phyloP scores from a whole-genome alignment of 306 rosid genomes.

The Phaseolus lunatus region DNA sequence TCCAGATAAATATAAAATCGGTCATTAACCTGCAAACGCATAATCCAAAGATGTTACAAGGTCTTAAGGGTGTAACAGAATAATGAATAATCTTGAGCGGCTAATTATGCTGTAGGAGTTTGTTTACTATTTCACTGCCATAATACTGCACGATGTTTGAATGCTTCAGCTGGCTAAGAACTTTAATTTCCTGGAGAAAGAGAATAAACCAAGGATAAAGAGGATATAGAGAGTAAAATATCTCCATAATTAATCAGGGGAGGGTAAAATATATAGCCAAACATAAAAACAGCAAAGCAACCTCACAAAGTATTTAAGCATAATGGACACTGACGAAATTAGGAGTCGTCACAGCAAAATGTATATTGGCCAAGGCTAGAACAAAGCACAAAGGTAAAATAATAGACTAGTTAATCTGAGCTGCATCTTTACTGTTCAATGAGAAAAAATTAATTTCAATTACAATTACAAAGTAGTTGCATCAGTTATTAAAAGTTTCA shows the following conservation, averaged over 20 bases:
- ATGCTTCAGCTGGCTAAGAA: conserved; percentile 85
- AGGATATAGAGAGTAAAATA: conserved; percentile 19
- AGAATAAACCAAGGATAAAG: conserved; percentile 18
- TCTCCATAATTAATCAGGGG: not conserved
- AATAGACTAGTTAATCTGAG: not conserved
- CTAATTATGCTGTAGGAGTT: conserved; percentile 27
- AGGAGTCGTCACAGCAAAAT: conserved; percentile 20
- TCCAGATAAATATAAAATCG: conserved; percentile 82
- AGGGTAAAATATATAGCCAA: conserved; percentile 12
- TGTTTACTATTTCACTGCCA: conserved; percentile 89
- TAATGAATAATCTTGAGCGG: conserved; percentile 33
- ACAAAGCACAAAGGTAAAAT: not conserved
- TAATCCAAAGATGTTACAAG: conserved; percentile 20
- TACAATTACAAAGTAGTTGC: not conserved
- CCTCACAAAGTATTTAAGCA: not conserved
- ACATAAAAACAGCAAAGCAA: conserved; percentile 12
- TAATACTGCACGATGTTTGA: conserved; percentile 88
- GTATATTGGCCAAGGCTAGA: conserved; percentile 14
- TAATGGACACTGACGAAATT: conserved; percentile 13
- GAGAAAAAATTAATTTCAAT: conserved; percentile 5
- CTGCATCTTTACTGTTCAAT: not conserved
- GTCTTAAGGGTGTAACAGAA: conserved; percentile 16
- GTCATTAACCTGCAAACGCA: conserved; percentile 67
- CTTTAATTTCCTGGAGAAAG: conserved; percentile 76
- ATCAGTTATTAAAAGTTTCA: conserved; percentile 19